These are phyloP conservation scores for Nymphaea thermarum DNA, from an alignment of 164 flowering plant genomes.

Conservation along the genomic window DNA sequence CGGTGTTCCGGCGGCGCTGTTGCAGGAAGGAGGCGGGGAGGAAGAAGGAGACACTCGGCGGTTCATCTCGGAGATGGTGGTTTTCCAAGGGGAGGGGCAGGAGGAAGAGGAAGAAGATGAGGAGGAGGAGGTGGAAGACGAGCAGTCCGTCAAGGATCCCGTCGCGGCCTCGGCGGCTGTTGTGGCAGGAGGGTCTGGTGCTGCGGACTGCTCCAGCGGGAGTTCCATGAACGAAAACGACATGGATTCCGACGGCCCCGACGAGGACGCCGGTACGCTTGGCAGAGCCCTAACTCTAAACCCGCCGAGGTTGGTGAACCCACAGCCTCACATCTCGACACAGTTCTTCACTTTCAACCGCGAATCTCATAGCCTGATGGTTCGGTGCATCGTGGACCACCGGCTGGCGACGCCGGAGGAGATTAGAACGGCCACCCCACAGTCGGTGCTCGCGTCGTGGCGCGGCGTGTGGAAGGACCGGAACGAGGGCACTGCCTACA, in stretches of 20 bases:
- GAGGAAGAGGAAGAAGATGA: not conserved
- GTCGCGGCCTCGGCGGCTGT: not conserved
- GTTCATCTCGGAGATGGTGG: not conserved
- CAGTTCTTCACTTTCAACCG: constrained; percentile 92
- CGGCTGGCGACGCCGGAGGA: constrained; percentile 69
- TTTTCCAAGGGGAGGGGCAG: not conserved
- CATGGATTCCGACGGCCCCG: not conserved
- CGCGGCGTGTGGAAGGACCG: constrained; percentile 97
- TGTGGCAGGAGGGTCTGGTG: not conserved
- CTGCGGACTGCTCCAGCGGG: not conserved
- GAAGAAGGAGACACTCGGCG: not conserved
- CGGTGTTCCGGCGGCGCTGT: not conserved
- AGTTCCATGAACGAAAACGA: not conserved
- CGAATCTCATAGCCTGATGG: constrained; percentile 79
- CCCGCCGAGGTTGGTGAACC: constrained; percentile 29
- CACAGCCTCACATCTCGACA: constrained; percentile 77
- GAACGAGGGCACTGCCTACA: constrained; percentile 88
- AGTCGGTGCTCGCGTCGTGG: constrained; percentile 70
- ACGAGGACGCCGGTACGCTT: not conserved
- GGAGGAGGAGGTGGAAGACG: no score
- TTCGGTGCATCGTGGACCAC: constrained; percentile 47
- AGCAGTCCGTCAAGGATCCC: no score
- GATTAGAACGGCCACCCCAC: constrained; percentile 69
- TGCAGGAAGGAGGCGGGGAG: not conserved
- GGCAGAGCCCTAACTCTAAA: constrained; percentile 5